Percentiles rank a stretch among this genome's conserved stretches.
Conservation (phyloP, 768 basidiomycete species). For the Amanita thiersii region DNA sequence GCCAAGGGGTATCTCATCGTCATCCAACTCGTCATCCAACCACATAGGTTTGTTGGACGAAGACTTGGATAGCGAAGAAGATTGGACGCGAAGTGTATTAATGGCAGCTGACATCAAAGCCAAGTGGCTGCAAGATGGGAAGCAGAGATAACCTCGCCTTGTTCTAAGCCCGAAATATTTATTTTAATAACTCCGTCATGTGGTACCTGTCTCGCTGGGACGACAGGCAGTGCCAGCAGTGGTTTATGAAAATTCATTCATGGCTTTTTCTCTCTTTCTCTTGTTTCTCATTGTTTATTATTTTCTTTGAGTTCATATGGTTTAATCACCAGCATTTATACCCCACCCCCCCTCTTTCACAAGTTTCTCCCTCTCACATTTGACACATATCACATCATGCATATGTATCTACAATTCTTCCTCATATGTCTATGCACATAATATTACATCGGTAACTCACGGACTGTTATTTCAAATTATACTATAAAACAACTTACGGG, state of each 20-base stretch:
- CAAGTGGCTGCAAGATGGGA: conserved; percentile 16
- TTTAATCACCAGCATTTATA: conserved; percentile 4
- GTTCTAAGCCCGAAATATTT: neutral
- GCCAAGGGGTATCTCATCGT: conserved; percentile 17
- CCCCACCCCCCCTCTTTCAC: conserved; percentile 1
- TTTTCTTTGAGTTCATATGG: neutral
- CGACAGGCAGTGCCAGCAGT: neutral
- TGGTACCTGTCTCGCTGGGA: conserved; percentile 1
- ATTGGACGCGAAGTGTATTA: conserved; percentile 72
- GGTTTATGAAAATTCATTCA: neutral
- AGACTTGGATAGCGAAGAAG: conserved; percentile 37
- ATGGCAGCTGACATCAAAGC: conserved; percentile 53
- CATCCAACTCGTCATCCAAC: conserved; percentile 32
- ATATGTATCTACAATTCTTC: conserved; percentile 7
- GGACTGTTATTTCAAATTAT: conserved; percentile 7
- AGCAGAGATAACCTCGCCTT: neutral
- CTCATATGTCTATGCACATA: neutral
- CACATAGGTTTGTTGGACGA: conserved; percentile 40
- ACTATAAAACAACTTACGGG: neutral
- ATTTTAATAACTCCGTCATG: neutral
- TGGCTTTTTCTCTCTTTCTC: neutral
- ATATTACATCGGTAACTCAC: neutral
- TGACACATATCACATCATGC: neutral
- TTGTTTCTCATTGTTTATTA: neutral
- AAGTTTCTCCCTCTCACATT: neutral